phyloP scores from a whole-genome alignment of 345 rosid genomes.

The Chamaenerion angustifolium region DNA sequence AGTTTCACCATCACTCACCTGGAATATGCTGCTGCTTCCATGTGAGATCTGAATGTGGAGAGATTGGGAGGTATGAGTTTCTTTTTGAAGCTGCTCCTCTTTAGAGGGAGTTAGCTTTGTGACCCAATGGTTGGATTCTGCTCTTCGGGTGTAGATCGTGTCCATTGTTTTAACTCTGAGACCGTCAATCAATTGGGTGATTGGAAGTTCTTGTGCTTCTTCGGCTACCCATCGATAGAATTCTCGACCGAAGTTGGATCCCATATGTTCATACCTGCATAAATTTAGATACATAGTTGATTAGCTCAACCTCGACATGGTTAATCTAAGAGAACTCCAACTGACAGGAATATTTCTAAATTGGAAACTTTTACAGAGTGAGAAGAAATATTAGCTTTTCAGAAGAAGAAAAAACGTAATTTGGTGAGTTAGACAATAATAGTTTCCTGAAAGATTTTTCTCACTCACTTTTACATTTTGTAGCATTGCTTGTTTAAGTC shows the following conservation, averaged over 20 bases:
- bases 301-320: too few species aligned
- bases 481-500: too few species aligned
- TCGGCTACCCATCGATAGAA: slow-evolving; percentile 93
- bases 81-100: slow-evolving; percentile 65
- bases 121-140: slow-evolving; percentile 58
- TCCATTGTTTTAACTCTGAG: slow-evolving; percentile 89
- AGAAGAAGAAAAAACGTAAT: too few species aligned
- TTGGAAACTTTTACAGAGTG: too few species aligned
- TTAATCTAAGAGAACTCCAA: too few species aligned
- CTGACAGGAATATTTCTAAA: too few species aligned
- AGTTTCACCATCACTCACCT: slow-evolving; percentile 29
- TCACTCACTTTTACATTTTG: too few species aligned
- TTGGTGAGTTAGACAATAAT: too few species aligned
- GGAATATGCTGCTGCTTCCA: slow-evolving; percentile 49
- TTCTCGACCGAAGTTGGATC: slow-evolving; percentile 56
- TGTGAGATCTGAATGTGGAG: slow-evolving; percentile 41
- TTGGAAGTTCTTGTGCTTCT: slow-evolving; percentile 79
- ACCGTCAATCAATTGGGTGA: slow-evolving; percentile 69
- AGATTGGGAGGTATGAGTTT: slow-evolving; percentile 27
- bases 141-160: slow-evolving; percentile 45
- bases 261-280: slow-evolving; percentile 19
- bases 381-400: too few species aligned
- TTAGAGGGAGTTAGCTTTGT: slow-evolving; percentile 60
- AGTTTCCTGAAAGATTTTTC: too few species aligned
- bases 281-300: too few species aligned